Evolutionary conservation across 352 stramenopile genomes (phyloP).

Genomic region (Phytophthora capsici): DNA sequence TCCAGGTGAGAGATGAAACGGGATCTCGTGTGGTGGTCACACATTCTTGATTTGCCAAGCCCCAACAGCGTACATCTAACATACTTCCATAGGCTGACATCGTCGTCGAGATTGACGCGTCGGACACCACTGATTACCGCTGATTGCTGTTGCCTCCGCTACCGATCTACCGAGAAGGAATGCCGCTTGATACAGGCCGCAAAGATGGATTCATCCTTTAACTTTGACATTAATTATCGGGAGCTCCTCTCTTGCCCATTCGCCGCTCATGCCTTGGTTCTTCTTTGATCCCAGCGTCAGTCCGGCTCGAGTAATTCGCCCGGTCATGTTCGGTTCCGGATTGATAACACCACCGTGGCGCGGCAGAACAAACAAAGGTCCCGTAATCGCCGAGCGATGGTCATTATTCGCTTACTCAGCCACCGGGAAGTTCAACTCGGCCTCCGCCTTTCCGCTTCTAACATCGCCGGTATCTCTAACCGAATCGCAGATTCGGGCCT

Average conservation of each 20-base stretch:
- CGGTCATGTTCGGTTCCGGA: slow-evolving; percentile 25
- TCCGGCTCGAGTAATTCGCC: too few species aligned
- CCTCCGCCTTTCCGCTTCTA: slow-evolving; percentile 10
- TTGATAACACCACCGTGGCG: slow-evolving; percentile 20
- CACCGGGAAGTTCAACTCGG: background rate
- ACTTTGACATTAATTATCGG: slow-evolving; percentile 37
- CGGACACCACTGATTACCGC: background rate
- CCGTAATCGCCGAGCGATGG: slow-evolving; percentile 11
- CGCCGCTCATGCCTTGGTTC: slow-evolving; percentile 12
- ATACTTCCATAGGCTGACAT: slow-evolving; percentile 17
- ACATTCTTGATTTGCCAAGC: slow-evolving; percentile 4
- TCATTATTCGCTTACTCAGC: too few species aligned
- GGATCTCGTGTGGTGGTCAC: slow-evolving; percentile 28
- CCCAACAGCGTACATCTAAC: slow-evolving; percentile 25
- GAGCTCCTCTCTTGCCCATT: slow-evolving; percentile 24
- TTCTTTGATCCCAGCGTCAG: background rate
- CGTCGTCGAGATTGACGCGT: slow-evolving; percentile 25
- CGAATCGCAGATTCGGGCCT: slow-evolving; percentile 3
- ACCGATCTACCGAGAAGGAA: too few species aligned
- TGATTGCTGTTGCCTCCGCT: too few species aligned
- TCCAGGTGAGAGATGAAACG: slow-evolving; percentile 3
- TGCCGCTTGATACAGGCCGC: too few species aligned
- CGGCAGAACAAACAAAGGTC: slow-evolving; percentile 17
- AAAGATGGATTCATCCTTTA: background rate
- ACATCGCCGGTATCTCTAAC: background rate